Percentiles rank a stretch among this genome's conserved stretches.
phyloP scores from a whole-genome alignment of 257 asterid genomes.

The Solanum tarapatanum region DNA sequence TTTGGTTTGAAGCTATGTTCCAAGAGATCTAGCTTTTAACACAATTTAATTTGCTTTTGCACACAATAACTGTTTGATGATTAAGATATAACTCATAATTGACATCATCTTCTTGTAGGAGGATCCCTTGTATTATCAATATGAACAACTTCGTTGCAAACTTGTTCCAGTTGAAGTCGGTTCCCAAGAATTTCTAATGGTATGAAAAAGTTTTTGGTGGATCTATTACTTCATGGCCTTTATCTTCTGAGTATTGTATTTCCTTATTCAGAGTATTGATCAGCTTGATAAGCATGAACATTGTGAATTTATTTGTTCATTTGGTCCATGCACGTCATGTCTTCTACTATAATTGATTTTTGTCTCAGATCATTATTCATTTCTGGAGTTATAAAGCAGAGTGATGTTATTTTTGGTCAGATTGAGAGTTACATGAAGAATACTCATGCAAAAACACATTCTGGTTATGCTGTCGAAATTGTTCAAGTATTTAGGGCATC shows the following conservation, averaged over 20 bases:
- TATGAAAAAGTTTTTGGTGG: neutral
- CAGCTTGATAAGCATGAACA: neutral
- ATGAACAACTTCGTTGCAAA: slow-evolving; percentile 68
- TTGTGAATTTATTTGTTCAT: neutral
- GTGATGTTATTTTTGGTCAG: slow-evolving; percentile 20
- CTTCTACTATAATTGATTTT: neutral
- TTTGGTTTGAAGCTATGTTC: neutral
- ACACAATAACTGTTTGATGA: neutral
- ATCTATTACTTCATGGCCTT: slow-evolving; percentile 7
- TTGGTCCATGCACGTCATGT: neutral
- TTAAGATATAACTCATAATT: neutral
- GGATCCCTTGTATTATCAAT: slow-evolving; percentile 77
- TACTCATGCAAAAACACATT: slow-evolving; percentile 89
- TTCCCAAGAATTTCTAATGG: slow-evolving; percentile 57
- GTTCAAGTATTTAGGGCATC: slow-evolving; percentile 69
- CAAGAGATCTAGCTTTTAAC: neutral
- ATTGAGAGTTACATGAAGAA: slow-evolving; percentile 69
- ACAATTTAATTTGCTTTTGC: neutral
- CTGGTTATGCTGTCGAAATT: slow-evolving; percentile 49
- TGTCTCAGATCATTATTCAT: neutral
- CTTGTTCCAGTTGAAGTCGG: slow-evolving; percentile 53
- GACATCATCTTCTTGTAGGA: slow-evolving; percentile 15
- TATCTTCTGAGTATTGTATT: neutral
- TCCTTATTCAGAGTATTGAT: neutral
- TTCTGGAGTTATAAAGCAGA: neutral